Evolutionary conservation across 2,329 filamentous ascomycete genomes (phyloP).

Genomic region (Aspergillus japonicus): DNA sequence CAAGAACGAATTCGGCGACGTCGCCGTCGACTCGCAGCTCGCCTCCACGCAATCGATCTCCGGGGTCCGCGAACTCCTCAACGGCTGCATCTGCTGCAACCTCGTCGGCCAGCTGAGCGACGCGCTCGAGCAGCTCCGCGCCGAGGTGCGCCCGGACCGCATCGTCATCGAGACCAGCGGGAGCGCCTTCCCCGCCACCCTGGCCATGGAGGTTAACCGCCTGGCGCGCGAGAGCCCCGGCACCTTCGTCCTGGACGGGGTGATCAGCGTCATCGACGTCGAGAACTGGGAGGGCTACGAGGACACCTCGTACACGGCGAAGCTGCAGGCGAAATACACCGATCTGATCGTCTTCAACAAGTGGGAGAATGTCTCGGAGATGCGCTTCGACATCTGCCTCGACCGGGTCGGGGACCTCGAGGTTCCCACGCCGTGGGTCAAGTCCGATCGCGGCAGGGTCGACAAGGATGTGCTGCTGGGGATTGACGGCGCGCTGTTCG

Average conservation of each 20-base stretch:
- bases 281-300: slow-evolving; percentile 95
- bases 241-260: slow-evolving; percentile 75
- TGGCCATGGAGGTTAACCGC: slow-evolving; percentile 87
- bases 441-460: slow-evolving; percentile 78
- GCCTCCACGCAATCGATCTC: slow-evolving; percentile 79
- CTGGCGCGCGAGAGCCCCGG: slow-evolving; percentile 61
- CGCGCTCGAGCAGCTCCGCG: slow-evolving; percentile 72
- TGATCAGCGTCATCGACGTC: slow-evolving; percentile 86
- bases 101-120: slow-evolving; percentile 86
- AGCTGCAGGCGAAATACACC: slow-evolving; percentile 83
- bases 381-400: slow-evolving; percentile 71
- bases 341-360: slow-evolving; percentile 92
- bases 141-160: slow-evolving; percentile 65
- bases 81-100: slow-evolving; percentile 98
- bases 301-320: slow-evolving; percentile 84
- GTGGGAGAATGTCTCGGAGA: slow-evolving; percentile 75
- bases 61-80: slow-evolving; percentile 87
- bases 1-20: slow-evolving; percentile 97
- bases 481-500: slow-evolving; percentile 72
- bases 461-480: slow-evolving; percentile 79
- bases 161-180: slow-evolving; percentile 94
- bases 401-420: slow-evolving; percentile 80
- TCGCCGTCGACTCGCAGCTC: slow-evolving; percentile 90
- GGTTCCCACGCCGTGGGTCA: slow-evolving; percentile 77
- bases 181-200: slow-evolving; percentile 80